These are phyloP conservation scores for Solanum dulcamara DNA, from an alignment of 257 asterid species.

Conservation along the genomic window DNA sequence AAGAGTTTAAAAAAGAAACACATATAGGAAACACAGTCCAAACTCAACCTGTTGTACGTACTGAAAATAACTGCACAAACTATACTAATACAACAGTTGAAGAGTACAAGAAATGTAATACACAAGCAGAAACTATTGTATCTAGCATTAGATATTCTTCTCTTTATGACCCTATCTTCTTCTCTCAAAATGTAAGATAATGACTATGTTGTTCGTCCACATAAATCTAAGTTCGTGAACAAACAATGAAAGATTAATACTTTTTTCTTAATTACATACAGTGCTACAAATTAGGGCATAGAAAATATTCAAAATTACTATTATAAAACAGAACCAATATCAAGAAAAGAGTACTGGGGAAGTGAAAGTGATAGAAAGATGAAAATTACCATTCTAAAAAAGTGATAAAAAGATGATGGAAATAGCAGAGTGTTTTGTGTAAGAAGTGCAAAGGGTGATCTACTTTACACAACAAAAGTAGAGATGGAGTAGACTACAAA, in stretches of 20 bases:
- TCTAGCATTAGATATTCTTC: not conserved
- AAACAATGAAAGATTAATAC: not conserved
- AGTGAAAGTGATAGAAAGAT: not conserved
- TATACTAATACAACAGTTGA: too few relatives aligned
- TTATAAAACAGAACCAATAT: slow-evolving; percentile 15
- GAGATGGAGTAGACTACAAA: too few relatives aligned
- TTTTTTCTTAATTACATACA: not conserved
- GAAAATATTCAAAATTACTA: slow-evolving; percentile 14
- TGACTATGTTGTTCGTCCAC: not conserved
- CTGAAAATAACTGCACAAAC: too few relatives aligned
- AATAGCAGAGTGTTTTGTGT: slow-evolving; percentile 6
- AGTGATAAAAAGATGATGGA: slow-evolving; percentile 11
- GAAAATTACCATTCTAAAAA: too few relatives aligned
- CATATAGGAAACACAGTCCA: too few relatives aligned
- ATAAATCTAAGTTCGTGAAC: not conserved
- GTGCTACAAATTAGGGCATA: slow-evolving; percentile 19
- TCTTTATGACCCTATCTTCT: slow-evolving; percentile 40
- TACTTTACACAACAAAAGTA: too few relatives aligned
- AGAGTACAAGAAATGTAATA: too few relatives aligned
- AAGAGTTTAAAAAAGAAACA: too few relatives aligned
- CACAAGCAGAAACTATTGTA: too few relatives aligned
- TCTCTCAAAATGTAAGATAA: slow-evolving; percentile 14
- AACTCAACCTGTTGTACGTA: too few relatives aligned
- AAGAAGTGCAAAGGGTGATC: too few relatives aligned
- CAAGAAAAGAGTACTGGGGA: slow-evolving; percentile 10